Conservation (phyloP, 148 eudicot genomes). For the Rhododendron simsii region DNA sequence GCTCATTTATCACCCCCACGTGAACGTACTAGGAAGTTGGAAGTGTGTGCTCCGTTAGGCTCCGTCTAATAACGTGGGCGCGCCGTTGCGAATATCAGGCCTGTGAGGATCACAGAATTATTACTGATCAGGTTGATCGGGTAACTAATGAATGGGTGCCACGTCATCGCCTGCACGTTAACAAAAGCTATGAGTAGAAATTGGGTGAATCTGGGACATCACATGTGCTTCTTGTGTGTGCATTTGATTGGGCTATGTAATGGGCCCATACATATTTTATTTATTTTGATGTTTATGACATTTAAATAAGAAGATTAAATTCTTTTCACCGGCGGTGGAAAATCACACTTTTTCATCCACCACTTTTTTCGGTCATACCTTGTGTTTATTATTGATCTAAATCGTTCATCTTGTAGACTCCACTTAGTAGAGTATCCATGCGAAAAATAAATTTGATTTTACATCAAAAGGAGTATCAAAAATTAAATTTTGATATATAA, state of each 20-base stretch:
- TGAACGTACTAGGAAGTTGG: too few relatives aligned
- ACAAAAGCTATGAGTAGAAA: neutral
- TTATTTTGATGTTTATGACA: neutral
- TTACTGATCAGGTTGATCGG: neutral
- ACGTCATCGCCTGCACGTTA: slow-evolving; percentile 8
- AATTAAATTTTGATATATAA: too few relatives aligned
- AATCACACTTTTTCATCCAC: too few relatives aligned
- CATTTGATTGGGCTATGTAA: neutral
- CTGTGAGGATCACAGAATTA: neutral
- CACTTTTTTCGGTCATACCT: fast-evolving
- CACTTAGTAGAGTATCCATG: too few relatives aligned
- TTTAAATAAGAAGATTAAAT: too few relatives aligned
- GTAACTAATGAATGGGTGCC: neutral
- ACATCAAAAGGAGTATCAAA: too few relatives aligned
- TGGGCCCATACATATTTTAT: neutral
- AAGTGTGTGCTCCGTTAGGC: neutral
- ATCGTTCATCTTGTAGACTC: too few relatives aligned
- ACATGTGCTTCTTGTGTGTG: neutral
- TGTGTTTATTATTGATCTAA: too few relatives aligned
- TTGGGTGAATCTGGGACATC: neutral
- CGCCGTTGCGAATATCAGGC: slow-evolving; percentile 21
- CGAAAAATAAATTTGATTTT: too few relatives aligned
- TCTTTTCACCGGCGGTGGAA: too few relatives aligned
- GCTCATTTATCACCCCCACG: too few relatives aligned
- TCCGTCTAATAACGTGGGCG: slow-evolving; percentile 16